Conservation (phyloP, 306 rosid species). For the Canavalia ensiformis region DNA sequence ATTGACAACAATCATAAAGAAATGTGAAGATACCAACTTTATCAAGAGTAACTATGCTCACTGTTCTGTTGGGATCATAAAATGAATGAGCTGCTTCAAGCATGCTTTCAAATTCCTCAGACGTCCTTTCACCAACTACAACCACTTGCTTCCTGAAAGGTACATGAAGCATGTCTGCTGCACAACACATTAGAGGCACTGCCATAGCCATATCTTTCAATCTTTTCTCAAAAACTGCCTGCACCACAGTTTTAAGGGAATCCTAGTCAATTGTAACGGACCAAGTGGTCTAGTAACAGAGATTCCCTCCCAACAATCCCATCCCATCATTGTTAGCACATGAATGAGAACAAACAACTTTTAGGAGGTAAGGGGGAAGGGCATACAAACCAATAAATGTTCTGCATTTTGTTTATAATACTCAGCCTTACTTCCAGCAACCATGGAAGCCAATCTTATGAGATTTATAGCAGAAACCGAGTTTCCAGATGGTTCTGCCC, state of each 20-base stretch:
- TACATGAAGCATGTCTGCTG: slow-evolving; percentile 74
- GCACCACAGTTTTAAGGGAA: slow-evolving; percentile 41
- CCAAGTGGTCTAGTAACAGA: slow-evolving; percentile 20
- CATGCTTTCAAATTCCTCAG: slow-evolving; percentile 70
- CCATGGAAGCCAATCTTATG: slow-evolving; percentile 75
- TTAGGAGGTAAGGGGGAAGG: slow-evolving; percentile 34
- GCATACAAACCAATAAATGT: slow-evolving; percentile 77
- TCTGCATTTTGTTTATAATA: slow-evolving; percentile 76
- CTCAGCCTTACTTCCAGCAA: slow-evolving; percentile 72
- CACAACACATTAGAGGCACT: slow-evolving; percentile 98
- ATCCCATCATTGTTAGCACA: slow-evolving; percentile 17
- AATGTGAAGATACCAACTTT: slow-evolving; percentile 8
- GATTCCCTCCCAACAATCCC: slow-evolving; percentile 19
- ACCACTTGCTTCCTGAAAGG: slow-evolving; percentile 81
- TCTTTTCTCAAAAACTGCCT: slow-evolving; percentile 90
- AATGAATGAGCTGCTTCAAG: slow-evolving; percentile 74
- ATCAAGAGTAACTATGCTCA: slow-evolving; percentile 50
- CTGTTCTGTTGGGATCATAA: slow-evolving; percentile 84
- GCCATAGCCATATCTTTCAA: slow-evolving; percentile 87
- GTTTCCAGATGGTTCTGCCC: slow-evolving; percentile 98
- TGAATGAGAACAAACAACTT: slow-evolving; percentile 28
- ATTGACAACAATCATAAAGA: slow-evolving; percentile 16
- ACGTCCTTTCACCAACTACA: slow-evolving; percentile 72
- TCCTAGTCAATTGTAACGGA: slow-evolving; percentile 41
- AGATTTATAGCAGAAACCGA: slow-evolving; percentile 86